Conservation (phyloP, 129 eudicot genomes). For the Gnaphalium uliginosum region DNA sequence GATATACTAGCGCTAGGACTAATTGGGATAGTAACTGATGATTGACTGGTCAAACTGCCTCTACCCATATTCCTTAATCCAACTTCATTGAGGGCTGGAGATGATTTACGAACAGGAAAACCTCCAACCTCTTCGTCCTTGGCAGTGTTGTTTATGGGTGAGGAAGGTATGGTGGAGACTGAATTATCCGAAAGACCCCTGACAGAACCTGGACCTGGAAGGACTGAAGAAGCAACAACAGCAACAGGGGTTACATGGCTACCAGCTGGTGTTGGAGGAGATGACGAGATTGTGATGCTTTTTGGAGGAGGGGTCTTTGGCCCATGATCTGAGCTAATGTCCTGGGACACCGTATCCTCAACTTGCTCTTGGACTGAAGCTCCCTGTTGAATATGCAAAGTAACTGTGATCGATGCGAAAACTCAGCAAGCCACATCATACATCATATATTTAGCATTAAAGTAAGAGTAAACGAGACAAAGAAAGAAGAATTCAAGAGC, state of each 20-base stretch:
- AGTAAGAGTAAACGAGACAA: background rate
- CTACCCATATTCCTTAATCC: constrained; percentile 63
- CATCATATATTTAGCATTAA: constrained; percentile 15
- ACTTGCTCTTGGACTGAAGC: constrained; percentile 58
- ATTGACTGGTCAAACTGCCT: constrained; percentile 55
- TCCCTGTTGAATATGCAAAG: constrained; percentile 44
- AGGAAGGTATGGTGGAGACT: constrained; percentile 44
- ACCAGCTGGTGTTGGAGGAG: constrained; percentile 64
- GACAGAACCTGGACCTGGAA: constrained; percentile 45
- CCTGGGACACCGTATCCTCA: constrained; percentile 65
- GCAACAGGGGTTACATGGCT: constrained; percentile 49
- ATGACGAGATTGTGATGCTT: constrained; percentile 45
- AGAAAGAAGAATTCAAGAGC: background rate
- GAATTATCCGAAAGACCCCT: constrained; percentile 44
- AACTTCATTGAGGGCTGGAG: constrained; percentile 68
- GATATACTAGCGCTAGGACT: constrained; percentile 54
- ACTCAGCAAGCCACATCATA: background rate
- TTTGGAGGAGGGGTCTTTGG: constrained; percentile 85
- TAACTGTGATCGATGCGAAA: constrained; percentile 37
- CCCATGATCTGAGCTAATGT: constrained; percentile 53
- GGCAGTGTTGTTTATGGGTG: constrained; percentile 46
- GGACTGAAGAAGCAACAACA: constrained; percentile 38
- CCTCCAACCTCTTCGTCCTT: constrained; percentile 74
- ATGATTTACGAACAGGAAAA: constrained; percentile 68
- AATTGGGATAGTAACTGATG: constrained; percentile 49